phyloP scores from a whole-genome alignment of 2,329 filamentous ascomycete species.

The Trichoderma harzianum region DNA sequence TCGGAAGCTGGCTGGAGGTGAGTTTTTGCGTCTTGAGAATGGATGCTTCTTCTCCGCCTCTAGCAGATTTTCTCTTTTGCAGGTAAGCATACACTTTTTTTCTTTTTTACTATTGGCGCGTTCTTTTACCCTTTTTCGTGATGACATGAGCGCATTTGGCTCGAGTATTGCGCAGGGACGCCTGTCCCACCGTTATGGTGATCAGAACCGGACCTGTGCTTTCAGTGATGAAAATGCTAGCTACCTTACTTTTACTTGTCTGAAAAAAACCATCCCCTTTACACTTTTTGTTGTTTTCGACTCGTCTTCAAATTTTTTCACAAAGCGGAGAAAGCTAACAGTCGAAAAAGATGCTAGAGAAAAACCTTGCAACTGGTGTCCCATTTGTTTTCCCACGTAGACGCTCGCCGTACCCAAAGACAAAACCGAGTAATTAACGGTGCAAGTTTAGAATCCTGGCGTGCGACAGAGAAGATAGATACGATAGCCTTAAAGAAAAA shows the following conservation, averaged over 20 bases:
- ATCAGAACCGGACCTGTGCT: constrained; percentile 53
- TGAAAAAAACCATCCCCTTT: constrained; percentile 52
- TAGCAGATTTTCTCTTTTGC: background rate
- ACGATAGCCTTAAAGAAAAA: constrained; percentile 73
- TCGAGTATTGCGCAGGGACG: constrained; percentile 80
- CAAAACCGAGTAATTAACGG: constrained; percentile 29
- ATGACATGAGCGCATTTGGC: constrained; percentile 99
- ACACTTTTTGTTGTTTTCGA: background rate
- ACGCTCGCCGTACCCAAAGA: background rate
- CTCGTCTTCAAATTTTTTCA: background rate
- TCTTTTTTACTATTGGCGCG: constrained; percentile 13
- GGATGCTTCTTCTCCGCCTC: background rate
- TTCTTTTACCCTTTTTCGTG: constrained; percentile 51
- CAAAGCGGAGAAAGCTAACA: constrained; percentile 12
- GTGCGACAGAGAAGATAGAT: constrained; percentile 89
- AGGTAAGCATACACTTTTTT: constrained; percentile 14
- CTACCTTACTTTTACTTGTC: constrained; percentile 88
- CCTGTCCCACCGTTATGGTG: constrained; percentile 74
- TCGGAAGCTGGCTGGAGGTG: constrained; percentile 95
- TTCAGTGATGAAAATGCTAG: constrained; percentile 99
- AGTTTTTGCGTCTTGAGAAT: constrained; percentile 26
- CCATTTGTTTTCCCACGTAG: background rate
- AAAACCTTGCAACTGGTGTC: background rate
- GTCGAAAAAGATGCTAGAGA: background rate
- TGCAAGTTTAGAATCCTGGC: constrained; percentile 71